phyloP scores from a whole-genome alignment of 345 rosid genomes.

The Euphorbia peplus region DNA sequence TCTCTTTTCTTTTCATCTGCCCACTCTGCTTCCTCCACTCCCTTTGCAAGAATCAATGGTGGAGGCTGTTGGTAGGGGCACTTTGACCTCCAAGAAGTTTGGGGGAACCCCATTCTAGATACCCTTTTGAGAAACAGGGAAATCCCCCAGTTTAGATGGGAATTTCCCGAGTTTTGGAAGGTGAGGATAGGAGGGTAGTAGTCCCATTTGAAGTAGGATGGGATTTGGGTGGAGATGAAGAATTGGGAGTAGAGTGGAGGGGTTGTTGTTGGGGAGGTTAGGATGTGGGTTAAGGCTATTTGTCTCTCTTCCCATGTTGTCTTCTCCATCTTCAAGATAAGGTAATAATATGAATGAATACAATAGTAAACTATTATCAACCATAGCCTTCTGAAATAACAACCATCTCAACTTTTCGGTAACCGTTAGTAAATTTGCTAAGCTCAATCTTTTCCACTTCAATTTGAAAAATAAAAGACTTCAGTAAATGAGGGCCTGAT shows the following conservation, averaged over 20 bases:
- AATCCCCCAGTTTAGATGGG: conserved; percentile 43
- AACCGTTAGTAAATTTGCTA: too few species aligned
- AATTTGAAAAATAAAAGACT: too few species aligned
- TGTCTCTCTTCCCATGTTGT: conserved; percentile 41
- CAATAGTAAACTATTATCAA: too few species aligned
- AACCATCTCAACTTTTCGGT: too few species aligned
- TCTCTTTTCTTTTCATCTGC: conserved; percentile 50
- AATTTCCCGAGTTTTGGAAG: conserved; percentile 1
- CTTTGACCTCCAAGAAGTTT: conserved; percentile 70
- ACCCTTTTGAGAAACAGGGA: conserved; percentile 54
- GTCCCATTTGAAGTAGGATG: conserved; percentile 65
- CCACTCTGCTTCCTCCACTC: conserved; percentile 71
- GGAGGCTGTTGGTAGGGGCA: conserved; percentile 84
- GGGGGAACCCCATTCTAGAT: conserved; percentile 46
- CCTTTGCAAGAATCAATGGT: conserved; percentile 54
- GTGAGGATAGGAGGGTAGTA: conserved; percentile 72
- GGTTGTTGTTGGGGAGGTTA: conserved; percentile 46
- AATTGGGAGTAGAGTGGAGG: conserved; percentile 53
- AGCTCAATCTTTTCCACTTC: too few species aligned
- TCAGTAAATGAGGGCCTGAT: too few species aligned
- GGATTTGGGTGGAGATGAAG: conserved; percentile 47
- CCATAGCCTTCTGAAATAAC: too few species aligned
- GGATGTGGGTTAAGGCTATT: conserved; percentile 51
- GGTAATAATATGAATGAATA: too few species aligned
- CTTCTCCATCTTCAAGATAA: conserved; percentile 27